phyloP scores from a whole-genome alignment of 768 basidiomycete species.

The Russula olivacea region DNA sequence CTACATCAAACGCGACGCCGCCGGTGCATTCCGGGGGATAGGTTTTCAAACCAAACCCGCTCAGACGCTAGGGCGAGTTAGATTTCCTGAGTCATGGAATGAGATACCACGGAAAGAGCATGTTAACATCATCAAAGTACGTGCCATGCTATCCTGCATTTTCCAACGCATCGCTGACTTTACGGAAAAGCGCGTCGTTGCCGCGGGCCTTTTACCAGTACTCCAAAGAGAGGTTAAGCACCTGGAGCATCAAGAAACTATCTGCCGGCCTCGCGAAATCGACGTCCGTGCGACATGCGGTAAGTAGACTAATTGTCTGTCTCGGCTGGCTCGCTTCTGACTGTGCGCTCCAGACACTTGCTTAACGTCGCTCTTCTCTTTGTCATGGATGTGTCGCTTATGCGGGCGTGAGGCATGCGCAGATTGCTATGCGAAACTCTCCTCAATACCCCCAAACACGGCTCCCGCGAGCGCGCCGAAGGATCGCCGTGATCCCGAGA shows the following conservation, averaged over 20 bases:
- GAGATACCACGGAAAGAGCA: constrained; percentile 41
- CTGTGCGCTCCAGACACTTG: constrained; percentile 65
- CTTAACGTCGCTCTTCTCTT: constrained; percentile 86
- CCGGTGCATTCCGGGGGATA: constrained; percentile 53
- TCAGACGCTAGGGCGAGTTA: constrained; percentile 6
- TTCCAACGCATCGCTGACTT: constrained; percentile 19
- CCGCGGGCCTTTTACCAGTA: constrained; percentile 58
- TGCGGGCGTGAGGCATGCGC: constrained; percentile 88
- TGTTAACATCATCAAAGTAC: constrained; percentile 50
- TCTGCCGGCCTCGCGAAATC: constrained; percentile 67
- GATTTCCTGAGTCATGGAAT: constrained; percentile 17
- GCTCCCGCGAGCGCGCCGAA: constrained; percentile 29
- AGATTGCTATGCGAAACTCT: constrained; percentile 68
- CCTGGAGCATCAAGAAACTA: constrained; percentile 45
- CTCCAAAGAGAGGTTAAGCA: constrained; percentile 63
- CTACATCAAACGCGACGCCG: constrained; percentile 58
- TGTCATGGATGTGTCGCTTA: constrained; percentile 80
- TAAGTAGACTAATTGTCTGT: constrained; percentile 33
- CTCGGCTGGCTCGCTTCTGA: constrained; percentile 21
- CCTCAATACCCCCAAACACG: constrained; percentile 44
- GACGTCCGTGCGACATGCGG: constrained; percentile 86
- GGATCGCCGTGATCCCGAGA: constrained; percentile 39
- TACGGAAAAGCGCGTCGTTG: constrained; percentile 51
- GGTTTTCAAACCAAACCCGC: constrained; percentile 40
- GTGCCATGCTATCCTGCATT: neutral